Conservation (phyloP, 2,329 filamentous ascomycete species). For the Xylariaceae sp. region DNA sequence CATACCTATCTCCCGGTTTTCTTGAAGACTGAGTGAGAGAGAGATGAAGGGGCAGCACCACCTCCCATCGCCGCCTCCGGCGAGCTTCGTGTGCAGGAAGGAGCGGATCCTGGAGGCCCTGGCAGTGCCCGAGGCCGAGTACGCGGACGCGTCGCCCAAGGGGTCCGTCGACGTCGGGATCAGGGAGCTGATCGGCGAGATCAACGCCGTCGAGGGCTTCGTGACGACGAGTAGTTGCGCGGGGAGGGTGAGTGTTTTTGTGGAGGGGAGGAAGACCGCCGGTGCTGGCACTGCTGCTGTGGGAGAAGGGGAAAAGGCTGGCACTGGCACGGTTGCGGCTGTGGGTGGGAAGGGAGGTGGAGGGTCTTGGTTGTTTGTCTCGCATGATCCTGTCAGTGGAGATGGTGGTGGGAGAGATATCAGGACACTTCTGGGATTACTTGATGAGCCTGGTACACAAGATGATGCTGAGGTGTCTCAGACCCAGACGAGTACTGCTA, state of each 20-base stretch:
- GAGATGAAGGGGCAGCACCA: no score
- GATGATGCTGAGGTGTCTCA: not conserved
- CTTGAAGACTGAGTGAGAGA: no score
- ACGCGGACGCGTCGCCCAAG: conserved; percentile 83
- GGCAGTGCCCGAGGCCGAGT: conserved; percentile 60
- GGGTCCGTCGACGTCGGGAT: conserved; percentile 79
- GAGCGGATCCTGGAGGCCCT: conserved; percentile 66
- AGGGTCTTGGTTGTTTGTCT: conserved; percentile 81
- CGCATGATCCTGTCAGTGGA: conserved; percentile 62
- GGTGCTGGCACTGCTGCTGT: conserved; percentile 24
- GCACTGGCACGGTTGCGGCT: conserved; percentile 42
- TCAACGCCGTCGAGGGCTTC: conserved; percentile 69
- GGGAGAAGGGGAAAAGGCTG: conserved; percentile 16
- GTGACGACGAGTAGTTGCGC: conserved; percentile 94
- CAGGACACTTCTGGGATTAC: conserved; percentile 28
- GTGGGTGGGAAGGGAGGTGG: conserved; percentile 81
- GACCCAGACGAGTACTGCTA: no score
- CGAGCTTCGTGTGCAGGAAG: conserved; percentile 58
- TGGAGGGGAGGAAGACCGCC: conserved; percentile 63
- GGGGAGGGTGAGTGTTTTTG: conserved; percentile 78
- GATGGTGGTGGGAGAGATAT: conserved; percentile 18
- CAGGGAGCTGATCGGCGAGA: conserved; percentile 66
- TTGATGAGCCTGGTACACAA: conserved; percentile 7
- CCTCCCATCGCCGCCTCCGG: conserved; percentile 20
- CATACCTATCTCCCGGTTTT: no score